phyloP scores from a whole-genome alignment of 1,284 basidiomycete species.

The Lignosus rhinocerotis region DNA sequence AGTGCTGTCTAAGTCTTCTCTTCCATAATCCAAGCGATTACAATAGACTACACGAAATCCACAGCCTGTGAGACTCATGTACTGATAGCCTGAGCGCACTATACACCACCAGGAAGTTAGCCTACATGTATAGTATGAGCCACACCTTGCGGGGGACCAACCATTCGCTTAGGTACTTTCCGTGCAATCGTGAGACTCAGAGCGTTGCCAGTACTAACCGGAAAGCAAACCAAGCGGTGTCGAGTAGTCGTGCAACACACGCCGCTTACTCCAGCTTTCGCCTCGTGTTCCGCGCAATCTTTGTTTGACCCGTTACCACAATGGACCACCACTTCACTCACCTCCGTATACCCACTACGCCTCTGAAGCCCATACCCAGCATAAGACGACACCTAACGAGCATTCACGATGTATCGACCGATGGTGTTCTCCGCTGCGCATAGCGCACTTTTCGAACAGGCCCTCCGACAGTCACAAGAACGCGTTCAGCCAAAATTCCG shows the following conservation, averaged over 20 bases:
- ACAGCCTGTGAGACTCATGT: no score
- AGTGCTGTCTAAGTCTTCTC: no score
- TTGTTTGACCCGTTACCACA: slow-evolving; percentile 15
- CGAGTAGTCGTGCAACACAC: slow-evolving; percentile 3
- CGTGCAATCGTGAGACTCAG: neutral
- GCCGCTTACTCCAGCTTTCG: slow-evolving; percentile 13
- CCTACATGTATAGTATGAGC: no score
- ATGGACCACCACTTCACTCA: slow-evolving; percentile 20
- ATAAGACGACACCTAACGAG: slow-evolving; percentile 2
- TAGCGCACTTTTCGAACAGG: slow-evolving; percentile 18
- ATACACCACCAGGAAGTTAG: no score
- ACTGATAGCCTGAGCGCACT: no score
- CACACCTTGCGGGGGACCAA: no score
- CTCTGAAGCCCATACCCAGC: slow-evolving; percentile 5
- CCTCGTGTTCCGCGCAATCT: slow-evolving; percentile 22
- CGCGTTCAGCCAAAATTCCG: slow-evolving; percentile 8
- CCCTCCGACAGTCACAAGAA: slow-evolving; percentile 14
- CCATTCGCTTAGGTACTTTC: neutral
- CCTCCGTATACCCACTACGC: slow-evolving; percentile 16
- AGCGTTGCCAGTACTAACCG: neutral
- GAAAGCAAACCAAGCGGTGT: neutral
- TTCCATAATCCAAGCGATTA: no score
- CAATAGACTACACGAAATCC: no score
- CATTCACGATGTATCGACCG: slow-evolving; percentile 9
- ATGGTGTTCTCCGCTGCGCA: slow-evolving; percentile 24